A percentile compares a stretch with the other conserved stretches of the same genome.
Conservation (phyloP, 495 filamentous ascomycete genomes). For the Baudoinia panamericana region DNA sequence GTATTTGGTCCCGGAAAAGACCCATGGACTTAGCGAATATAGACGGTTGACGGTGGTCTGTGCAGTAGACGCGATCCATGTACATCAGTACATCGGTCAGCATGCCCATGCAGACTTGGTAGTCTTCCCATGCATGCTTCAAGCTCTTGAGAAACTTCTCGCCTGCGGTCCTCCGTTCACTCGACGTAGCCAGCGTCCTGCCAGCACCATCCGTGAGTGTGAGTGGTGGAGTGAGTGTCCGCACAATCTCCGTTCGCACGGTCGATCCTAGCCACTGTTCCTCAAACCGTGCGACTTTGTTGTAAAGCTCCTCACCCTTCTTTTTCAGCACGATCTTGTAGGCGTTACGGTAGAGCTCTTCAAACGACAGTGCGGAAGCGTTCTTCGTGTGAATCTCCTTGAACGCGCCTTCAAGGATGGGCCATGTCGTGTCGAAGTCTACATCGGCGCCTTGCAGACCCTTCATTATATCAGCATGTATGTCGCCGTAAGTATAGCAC, state of each 20-base stretch:
- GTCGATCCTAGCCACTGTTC: constrained; percentile 59
- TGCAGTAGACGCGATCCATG: constrained; percentile 74
- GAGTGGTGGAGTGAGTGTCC: constrained; percentile 45
- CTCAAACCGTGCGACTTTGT: constrained; percentile 64
- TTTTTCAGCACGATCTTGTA: constrained; percentile 90
- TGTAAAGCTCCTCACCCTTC: constrained; percentile 73
- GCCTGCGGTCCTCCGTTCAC: constrained; percentile 65
- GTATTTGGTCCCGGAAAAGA: constrained; percentile 71
- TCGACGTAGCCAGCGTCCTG: constrained; percentile 39
- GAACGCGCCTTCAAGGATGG: constrained; percentile 55
- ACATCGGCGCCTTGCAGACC: constrained; percentile 43
- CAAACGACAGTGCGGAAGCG: constrained; percentile 80
- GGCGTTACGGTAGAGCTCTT: constrained; percentile 88
- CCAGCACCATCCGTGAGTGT: constrained; percentile 20
- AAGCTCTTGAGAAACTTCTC: constrained; percentile 71
- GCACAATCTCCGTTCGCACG: constrained; percentile 50
- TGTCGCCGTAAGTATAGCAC: too few species aligned
- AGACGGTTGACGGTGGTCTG: constrained; percentile 56
- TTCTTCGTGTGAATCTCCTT: constrained; percentile 84
- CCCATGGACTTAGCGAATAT: constrained; percentile 77
- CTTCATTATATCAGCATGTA: too few species aligned
- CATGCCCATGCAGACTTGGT: constrained; percentile 92
- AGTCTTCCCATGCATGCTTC: constrained; percentile 70
- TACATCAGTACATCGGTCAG: constrained; percentile 97
- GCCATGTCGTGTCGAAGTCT: constrained; percentile 78